These are phyloP conservation scores for Paramarasmius palmivorus DNA, from an alignment of 1,284 basidiomycete species.

Conservation along the genomic window DNA sequence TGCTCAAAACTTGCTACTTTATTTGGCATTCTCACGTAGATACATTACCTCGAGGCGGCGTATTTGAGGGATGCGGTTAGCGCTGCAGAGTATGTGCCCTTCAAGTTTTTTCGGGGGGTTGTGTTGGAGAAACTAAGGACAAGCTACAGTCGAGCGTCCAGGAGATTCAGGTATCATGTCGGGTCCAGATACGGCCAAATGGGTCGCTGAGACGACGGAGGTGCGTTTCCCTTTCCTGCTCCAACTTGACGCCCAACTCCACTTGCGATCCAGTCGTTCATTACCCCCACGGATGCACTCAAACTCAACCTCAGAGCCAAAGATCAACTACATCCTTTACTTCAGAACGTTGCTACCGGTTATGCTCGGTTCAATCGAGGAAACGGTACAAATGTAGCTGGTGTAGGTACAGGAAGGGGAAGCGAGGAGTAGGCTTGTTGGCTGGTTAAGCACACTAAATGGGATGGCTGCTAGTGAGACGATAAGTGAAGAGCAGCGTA, in stretches of 20 bases:
- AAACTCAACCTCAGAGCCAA: slow-evolving; percentile 93
- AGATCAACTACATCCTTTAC: slow-evolving; percentile 93
- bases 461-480: slow-evolving; percentile 97
- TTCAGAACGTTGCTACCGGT: slow-evolving; percentile 92
- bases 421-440: slow-evolving; percentile 81
- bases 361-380: slow-evolving; percentile 93
- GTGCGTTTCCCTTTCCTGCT: slow-evolving; percentile 38
- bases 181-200: slow-evolving; percentile 88
- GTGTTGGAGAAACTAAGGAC: slow-evolving; percentile 21
- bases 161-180: slow-evolving; percentile 43
- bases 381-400: slow-evolving; percentile 86
- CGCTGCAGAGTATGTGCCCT: slow-evolving; percentile 78
- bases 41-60: slow-evolving; percentile 95
- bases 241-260: too few relatives aligned
- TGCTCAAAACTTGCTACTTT: slow-evolving; percentile 89
- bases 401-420: too few relatives aligned
- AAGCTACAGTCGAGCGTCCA: slow-evolving; percentile 91
- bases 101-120: slow-evolving; percentile 10
- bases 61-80: slow-evolving; percentile 93
- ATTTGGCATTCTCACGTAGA: slow-evolving; percentile 87
- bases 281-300: slow-evolving; percentile 98
- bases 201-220: slow-evolving; percentile 98
- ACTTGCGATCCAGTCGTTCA: slow-evolving; percentile 71
- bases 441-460: slow-evolving; percentile 97
- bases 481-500: slow-evolving; percentile 92